Base-by-base conservation (phyloP, 345 rosid species). In the Noccaea caerulescens region DNA sequence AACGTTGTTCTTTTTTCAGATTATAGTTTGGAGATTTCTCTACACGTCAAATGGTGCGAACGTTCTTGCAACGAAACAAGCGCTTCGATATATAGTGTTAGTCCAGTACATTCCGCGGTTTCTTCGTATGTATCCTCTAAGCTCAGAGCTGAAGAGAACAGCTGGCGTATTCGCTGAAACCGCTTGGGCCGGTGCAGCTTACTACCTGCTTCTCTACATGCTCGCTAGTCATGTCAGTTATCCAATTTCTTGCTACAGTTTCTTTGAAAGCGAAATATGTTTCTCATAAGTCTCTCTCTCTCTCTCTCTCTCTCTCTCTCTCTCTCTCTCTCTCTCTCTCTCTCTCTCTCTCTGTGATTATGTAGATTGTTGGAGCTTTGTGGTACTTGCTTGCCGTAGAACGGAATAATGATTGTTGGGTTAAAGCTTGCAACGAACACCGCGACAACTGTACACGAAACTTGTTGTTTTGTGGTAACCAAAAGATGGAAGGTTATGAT, bases 111-210 rank as follows among this genome's bases (percentile, higher is more conserved):
- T 86, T 18, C 94, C 96, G 8, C 82, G 99, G 47, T 86, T 84
- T 72, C 68, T 86, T 67, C 92, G 99, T 41, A 80, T 91, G 63
- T 8, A 80, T 13, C 98, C 99, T 10, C 45, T 94, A 39, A 85
- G 88, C 60, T 83, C 96, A 56, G 99, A 94, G 74, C 60, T 94
- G 66, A 94, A 89, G 80, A 89, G 99, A 76, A 91, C 99, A 23
- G 81, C 96, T 0, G 98, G 99, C 5, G 97, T 94, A 36, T 88
- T 94, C 63, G 97, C 96, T 47, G 95, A 94, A 82, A 89, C 97
- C 44, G 96, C 96, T 10, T 91, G 98, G 99, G 96, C 98, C 4
- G 99, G 99, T 78, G 99, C 99, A 80, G 99, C 89, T 34, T 91
- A 80, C 71, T 91, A 94, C 82, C 75, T 94, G 80, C 86, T 94